phyloP scores from a whole-genome alignment of 176 grass and related monocot species.

The Cymbopogon citratus region DNA sequence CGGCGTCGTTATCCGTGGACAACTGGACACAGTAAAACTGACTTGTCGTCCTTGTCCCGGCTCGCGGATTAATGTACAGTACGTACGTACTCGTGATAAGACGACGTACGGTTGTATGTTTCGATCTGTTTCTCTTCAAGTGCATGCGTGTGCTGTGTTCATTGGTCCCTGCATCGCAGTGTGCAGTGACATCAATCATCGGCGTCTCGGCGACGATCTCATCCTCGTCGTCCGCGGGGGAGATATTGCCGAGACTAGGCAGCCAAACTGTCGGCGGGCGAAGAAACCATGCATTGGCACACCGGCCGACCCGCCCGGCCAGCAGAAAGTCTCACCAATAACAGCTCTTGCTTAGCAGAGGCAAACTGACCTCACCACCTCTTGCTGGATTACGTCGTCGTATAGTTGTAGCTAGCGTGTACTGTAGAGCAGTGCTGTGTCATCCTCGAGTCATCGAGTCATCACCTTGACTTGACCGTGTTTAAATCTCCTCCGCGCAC shows the following conservation, averaged over 20 bases:
- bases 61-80: background rate
- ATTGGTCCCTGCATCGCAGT: background rate
- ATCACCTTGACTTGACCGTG: no score
- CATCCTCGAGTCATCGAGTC: no score
- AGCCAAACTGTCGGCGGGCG: no score
- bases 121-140: background rate
- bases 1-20: background rate
- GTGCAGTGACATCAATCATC: background rate
- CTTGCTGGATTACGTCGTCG: no score
- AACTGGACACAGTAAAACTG: conserved; percentile 6
- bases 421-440: no score
- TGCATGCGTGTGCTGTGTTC: background rate
- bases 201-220: background rate
- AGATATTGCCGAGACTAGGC: no score
- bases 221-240: no score
- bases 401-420: no score
- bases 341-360: background rate
- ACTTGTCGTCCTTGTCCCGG: background rate
- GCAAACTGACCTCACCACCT: no score
- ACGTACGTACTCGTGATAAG: background rate
- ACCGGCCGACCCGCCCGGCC: no score
- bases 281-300: no score
- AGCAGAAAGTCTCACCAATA: conserved; percentile 9
- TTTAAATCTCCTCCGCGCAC: no score
- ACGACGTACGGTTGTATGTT: background rate